Evolutionary conservation across 768 basidiomycete species (phyloP).

Genomic region (Mycena rebaudengoi): DNA sequence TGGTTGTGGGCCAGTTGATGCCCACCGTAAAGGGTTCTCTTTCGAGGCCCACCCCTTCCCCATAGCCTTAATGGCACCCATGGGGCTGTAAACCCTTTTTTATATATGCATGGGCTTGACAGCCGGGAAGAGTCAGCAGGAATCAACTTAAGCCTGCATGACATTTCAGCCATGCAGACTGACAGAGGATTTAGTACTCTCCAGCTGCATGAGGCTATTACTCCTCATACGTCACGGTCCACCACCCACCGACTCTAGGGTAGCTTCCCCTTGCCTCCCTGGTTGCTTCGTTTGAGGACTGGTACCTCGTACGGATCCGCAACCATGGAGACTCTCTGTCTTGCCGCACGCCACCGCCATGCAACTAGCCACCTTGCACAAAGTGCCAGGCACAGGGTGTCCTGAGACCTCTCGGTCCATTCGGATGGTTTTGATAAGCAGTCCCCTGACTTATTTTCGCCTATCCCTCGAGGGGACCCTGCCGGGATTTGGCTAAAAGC

Average conservation of each 20-base stretch:
- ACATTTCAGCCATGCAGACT: constrained; percentile 5
- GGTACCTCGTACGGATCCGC: constrained; percentile 13
- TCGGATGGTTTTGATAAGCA: constrained; percentile 8
- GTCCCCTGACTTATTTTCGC: constrained; percentile 4
- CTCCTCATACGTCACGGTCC: constrained; percentile 9
- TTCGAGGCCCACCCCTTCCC: constrained; percentile 6
- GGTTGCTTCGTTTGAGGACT: constrained; percentile 11
- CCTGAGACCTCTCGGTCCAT: constrained; percentile 9
- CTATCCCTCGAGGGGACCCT: constrained; percentile 1
- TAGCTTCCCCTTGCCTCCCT: constrained; percentile 7
- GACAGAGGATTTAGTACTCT: constrained; percentile 14
- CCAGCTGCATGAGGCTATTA: constrained; percentile 8
- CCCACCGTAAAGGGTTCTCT: constrained; percentile 7
- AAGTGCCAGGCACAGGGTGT: constrained; percentile 1
- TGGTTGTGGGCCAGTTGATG: too few species aligned
- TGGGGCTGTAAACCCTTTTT: not conserved
- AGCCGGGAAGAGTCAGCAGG: constrained; percentile 4
- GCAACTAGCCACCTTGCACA: constrained; percentile 7
- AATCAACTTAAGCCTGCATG: constrained; percentile 11
- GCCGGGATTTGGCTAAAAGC: constrained; percentile 7
- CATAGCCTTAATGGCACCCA: not conserved
- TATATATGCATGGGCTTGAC: not conserved
- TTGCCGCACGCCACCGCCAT: constrained; percentile 1
- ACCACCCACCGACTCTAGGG: constrained; percentile 11
- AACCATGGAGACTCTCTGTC: constrained; percentile 10